These are phyloP conservation scores for Globisporangium recalcitrans DNA, from an alignment of 352 stramenopile genomes.

Conservation along the genomic window DNA sequence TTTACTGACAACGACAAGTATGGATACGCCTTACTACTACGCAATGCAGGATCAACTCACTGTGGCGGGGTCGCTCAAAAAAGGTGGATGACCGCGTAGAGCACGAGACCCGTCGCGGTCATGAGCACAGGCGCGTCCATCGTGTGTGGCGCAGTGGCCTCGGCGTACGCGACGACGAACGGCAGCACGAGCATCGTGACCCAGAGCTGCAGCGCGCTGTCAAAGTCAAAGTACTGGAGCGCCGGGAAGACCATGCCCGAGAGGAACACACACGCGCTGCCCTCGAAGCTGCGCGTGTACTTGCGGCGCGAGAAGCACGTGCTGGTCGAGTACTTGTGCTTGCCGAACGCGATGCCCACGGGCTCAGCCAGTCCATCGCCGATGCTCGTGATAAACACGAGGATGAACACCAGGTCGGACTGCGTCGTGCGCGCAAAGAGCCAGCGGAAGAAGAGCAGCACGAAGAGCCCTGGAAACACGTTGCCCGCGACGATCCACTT, in stretches of 20 bases:
- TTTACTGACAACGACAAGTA: no score
- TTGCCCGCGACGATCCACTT: constrained; percentile 83
- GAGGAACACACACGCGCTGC: constrained; percentile 52
- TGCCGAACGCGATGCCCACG: constrained; percentile 49
- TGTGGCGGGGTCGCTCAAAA: no score
- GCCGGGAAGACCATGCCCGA: constrained; percentile 84
- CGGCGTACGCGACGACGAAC: constrained; percentile 76
- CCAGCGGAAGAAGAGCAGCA: constrained; percentile 85
- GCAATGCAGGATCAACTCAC: no score
- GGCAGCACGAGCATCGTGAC: constrained; percentile 80
- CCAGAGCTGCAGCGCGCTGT: constrained; percentile 54
- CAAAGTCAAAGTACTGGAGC: constrained; percentile 79
- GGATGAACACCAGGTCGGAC: constrained; percentile 71
- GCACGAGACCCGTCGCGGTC: constrained; percentile 65
- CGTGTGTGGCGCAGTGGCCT: constrained; percentile 80
- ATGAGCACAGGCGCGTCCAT: constrained; percentile 87
- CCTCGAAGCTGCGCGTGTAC: constrained; percentile 58
- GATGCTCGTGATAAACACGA: constrained; percentile 70
- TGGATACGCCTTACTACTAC: no score
- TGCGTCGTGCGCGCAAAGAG: constrained; percentile 75
- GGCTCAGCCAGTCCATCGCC: constrained; percentile 52
- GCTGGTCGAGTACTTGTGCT: constrained; percentile 61
- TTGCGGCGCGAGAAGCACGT: constrained; percentile 51
- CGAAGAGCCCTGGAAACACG: constrained; percentile 73
- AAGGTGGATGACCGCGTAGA: constrained; percentile 77